Evolutionary conservation across 352 stramenopile species (phyloP), one percentile per base, ranked within the genome.

Genomic region (Phytophthora uliginosa): DNA sequence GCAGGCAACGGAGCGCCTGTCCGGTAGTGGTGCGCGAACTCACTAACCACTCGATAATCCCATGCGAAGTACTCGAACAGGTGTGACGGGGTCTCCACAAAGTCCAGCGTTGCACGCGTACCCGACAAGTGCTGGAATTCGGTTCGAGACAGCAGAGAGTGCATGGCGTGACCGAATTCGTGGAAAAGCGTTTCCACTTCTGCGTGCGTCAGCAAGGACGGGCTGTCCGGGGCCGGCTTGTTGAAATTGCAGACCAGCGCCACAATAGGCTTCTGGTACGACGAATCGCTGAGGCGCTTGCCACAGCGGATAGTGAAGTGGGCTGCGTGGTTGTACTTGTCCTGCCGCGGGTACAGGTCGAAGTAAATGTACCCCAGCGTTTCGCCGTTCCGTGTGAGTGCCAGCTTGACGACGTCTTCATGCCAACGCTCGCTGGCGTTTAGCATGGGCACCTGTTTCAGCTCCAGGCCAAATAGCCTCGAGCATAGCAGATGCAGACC

Each of bases 131-230:
- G 98, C 85, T 99, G 98, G 70, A 99, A 99, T 59, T 97, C 90
- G 7, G 97, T 99, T 24, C 90, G 85, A 36, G 93, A 99, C 8
- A 99, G 80, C 40, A 99, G 75, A 18, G 97, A 99, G 79, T 99
- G 98, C 73, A 99, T 86, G 24, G 95, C 97, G 76, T 99, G 98
- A 5, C 98, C 98, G 72, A 99, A 99, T 82, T 99, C 98, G 72
- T 99, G 98, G 74, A 99, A 99, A 6, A 99, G 86, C 8, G 98
- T 99, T 86, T 99, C 96, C 12, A 99, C 94, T 79, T 99, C 97
- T 0, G 90, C 92, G 71, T 99, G 97, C 7, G 85, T 91, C 56
- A 96, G 59, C 31, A 96, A 82, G 5, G 85, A 92, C 5, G 89
- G 89, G 22, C 84, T 89, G 31, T 82, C 78, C 3, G 88, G 85